Conservation (phyloP, 2,329 filamentous ascomycete genomes). For the Clonostachys solani region DNA sequence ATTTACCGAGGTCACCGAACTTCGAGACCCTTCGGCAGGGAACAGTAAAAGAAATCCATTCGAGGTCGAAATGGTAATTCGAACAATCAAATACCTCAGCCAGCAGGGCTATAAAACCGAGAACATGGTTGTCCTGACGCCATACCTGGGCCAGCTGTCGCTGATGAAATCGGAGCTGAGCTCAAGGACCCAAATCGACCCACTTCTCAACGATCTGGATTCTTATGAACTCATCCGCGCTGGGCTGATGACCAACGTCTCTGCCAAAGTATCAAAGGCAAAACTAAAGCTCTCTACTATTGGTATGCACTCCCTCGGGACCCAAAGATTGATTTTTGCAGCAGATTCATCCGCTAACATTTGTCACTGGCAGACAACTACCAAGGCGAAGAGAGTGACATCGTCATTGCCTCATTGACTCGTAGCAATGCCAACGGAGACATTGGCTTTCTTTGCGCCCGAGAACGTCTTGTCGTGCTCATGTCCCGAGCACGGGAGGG, state of each 20-base stretch:
- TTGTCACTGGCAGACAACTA: slow-evolving; percentile 57
- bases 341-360: not conserved
- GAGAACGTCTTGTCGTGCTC: slow-evolving; percentile 66
- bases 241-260: slow-evolving; percentile 53
- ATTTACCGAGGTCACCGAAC: slow-evolving; percentile 35
- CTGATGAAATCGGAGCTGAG: slow-evolving; percentile 49
- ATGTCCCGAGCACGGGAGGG: slow-evolving; percentile 62
- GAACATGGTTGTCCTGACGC: slow-evolving; percentile 64
- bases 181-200: slow-evolving; percentile 48
- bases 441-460: slow-evolving; percentile 66
- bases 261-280: slow-evolving; percentile 44
- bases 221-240: slow-evolving; percentile 53
- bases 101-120: slow-evolving; percentile 68
- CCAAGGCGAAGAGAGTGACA: slow-evolving; percentile 72
- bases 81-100: slow-evolving; percentile 59
- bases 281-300: slow-evolving; percentile 64
- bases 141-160: slow-evolving; percentile 66
- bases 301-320: slow-evolving; percentile 36
- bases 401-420: slow-evolving; percentile 65
- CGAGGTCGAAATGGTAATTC: slow-evolving; percentile 63
- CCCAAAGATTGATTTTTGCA: not conserved
- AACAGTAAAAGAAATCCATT: slow-evolving; percentile 56
- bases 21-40: slow-evolving; percentile 40
- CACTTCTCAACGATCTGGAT: slow-evolving; percentile 65
- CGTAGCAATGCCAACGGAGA: slow-evolving; percentile 59